Conservation (phyloP, 2,329 filamentous ascomycete genomes). For the Aspergillus neotritici region DNA sequence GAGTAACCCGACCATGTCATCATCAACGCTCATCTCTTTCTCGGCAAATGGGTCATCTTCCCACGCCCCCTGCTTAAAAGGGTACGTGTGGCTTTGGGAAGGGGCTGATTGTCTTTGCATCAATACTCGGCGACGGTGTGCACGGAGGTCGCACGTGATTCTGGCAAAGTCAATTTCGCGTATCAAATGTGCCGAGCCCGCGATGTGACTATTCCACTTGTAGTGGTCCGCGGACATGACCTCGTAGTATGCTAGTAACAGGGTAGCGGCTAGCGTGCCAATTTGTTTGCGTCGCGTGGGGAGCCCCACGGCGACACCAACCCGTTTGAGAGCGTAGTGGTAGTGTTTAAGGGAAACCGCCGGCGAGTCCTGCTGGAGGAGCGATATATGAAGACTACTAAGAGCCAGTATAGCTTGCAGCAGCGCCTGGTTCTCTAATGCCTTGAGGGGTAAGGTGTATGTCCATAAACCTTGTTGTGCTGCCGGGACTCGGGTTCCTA, state of each 20-base stretch:
- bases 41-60: constrained; percentile 41
- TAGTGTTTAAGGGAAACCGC: constrained; percentile 89
- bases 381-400: constrained; percentile 80
- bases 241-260: constrained; percentile 86
- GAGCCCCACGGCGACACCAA: constrained; percentile 69
- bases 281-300: constrained; percentile 64
- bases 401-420: constrained; percentile 87
- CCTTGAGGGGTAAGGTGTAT: constrained; percentile 75
- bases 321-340: constrained; percentile 71
- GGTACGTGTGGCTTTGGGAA: constrained; percentile 14
- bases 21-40: constrained; percentile 48
- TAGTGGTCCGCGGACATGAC: constrained; percentile 90
- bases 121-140: constrained; percentile 51
- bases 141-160: constrained; percentile 66
- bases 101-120: constrained; percentile 23
- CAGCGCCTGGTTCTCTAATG: constrained; percentile 77
- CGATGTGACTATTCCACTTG: constrained; percentile 91
- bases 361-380: constrained; percentile 65
- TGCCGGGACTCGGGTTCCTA: constrained; percentile 57
- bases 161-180: constrained; percentile 72
- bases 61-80: constrained; percentile 32
- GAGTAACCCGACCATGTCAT: constrained; percentile 53
- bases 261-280: constrained; percentile 78
- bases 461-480: constrained; percentile 58
- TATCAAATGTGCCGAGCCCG: constrained; percentile 75